phyloP scores from a whole-genome alignment of 2,329 filamentous ascomycete species.

The Bipolaris bicolor region DNA sequence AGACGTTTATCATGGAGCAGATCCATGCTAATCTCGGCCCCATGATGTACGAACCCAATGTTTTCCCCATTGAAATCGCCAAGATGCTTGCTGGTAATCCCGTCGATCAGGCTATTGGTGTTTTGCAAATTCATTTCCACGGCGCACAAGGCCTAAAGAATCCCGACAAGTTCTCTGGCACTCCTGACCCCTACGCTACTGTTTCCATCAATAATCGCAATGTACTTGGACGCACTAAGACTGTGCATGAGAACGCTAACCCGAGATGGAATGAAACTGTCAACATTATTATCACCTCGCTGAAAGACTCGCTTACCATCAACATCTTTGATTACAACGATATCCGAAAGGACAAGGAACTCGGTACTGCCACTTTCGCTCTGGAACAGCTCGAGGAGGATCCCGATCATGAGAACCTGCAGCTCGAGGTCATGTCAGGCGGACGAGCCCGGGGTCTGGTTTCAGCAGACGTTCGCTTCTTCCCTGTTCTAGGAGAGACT shows the following conservation, averaged over 20 bases:
- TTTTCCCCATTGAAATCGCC: conserved; percentile 97
- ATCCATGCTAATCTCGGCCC: conserved; percentile 92
- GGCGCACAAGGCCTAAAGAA: conserved; percentile 94
- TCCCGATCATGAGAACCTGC: conserved; percentile 79
- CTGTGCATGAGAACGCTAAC: conserved; percentile 79
- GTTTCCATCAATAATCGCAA: conserved; percentile 84
- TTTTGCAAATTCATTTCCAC: conserved; percentile 88
- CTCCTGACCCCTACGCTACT: conserved; percentile 86
- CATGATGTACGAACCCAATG: conserved; percentile 98
- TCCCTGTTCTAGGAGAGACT: conserved; percentile 81
- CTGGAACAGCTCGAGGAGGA: conserved; percentile 82
- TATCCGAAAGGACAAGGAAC: conserved; percentile 92
- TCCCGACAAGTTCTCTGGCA: conserved; percentile 88
- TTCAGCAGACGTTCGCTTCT: conserved; percentile 86
- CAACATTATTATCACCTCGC: conserved; percentile 91
- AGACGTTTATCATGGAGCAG: conserved; percentile 92
- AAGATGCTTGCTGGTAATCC: conserved; percentile 96
- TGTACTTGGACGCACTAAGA: conserved; percentile 87
- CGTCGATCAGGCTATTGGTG: conserved; percentile 94
- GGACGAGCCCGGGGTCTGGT: conserved; percentile 84
- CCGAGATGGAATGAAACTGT: conserved; percentile 97
- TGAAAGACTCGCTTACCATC: conserved; percentile 85
- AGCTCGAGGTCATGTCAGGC: conserved; percentile 81
- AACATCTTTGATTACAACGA: conserved; percentile 93
- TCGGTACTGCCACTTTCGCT: conserved; percentile 83